These are phyloP conservation scores for Lecanoromycetidae sp. DNA, from an alignment of 2,329 filamentous ascomycete genomes.

Conservation along the genomic window DNA sequence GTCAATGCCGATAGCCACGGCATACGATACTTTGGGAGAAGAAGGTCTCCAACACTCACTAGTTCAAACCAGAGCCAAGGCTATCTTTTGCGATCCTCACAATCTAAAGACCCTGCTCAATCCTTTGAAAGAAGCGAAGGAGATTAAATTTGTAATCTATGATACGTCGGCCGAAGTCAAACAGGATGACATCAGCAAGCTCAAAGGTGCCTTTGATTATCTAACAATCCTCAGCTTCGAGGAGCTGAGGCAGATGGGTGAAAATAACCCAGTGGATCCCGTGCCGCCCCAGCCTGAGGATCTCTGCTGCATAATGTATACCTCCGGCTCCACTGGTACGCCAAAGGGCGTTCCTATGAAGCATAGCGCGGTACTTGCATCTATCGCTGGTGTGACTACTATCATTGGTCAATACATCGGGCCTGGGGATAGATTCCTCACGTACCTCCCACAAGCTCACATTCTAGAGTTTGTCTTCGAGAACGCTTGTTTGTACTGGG, in stretches of 20 bases:
- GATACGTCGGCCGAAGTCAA: constrained; percentile 43
- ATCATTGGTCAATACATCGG: constrained; percentile 69
- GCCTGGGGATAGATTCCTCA: constrained; percentile 66
- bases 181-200: constrained; percentile 41
- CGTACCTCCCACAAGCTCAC: constrained; percentile 87
- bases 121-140: constrained; percentile 43
- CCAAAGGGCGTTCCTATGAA: constrained; percentile 71
- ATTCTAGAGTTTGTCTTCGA: constrained; percentile 96
- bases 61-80: constrained; percentile 63
- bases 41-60: constrained; percentile 78
- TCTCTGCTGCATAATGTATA: constrained; percentile 70
- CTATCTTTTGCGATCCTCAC: constrained; percentile 78
- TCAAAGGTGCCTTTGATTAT: constrained; percentile 42
- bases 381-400: constrained; percentile 63
- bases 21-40: constrained; percentile 83
- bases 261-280: constrained; percentile 58
- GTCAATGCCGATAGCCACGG: constrained; percentile 76
- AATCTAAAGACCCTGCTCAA: constrained; percentile 51
- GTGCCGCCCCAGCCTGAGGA: constrained; percentile 63
- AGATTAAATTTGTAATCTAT: constrained; percentile 47
- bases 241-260: constrained; percentile 41
- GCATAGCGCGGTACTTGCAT: constrained; percentile 35
- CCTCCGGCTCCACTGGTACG: constrained; percentile 76
- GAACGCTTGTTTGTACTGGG: constrained; percentile 78
- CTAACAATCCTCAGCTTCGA: constrained; percentile 44